Percentiles rank a stretch among this genome's conserved stretches.
Evolutionary conservation across 1,284 basidiomycete species (phyloP).

Genomic region (Irpex sp.): DNA sequence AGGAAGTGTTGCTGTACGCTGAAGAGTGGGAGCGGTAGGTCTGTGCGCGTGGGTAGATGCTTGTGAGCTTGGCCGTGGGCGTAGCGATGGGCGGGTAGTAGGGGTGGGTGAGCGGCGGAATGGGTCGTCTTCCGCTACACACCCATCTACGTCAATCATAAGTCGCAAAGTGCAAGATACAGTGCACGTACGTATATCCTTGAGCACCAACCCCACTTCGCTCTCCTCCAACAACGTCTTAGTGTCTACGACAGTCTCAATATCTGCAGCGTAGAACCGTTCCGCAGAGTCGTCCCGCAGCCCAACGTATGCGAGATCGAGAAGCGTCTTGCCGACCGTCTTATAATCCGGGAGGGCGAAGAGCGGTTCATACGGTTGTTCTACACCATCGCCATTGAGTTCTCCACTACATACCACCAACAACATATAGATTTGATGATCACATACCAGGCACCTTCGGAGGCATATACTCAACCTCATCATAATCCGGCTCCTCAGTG

Average conservation of each 20-base stretch:
- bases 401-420: neutral
- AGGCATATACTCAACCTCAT: constrained; percentile 76
- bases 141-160: no score
- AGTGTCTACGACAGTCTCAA: constrained; percentile 21
- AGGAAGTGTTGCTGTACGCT: no score
- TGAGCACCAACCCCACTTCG: constrained; percentile 19
- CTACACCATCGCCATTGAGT: constrained; percentile 4
- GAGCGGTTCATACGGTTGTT: constrained; percentile 28
- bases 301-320: constrained; percentile 20
- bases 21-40: no score
- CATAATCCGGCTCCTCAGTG: constrained; percentile 40
- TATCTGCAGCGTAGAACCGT: constrained; percentile 21
- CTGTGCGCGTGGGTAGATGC: no score
- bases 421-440: neutral
- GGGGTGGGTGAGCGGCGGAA: no score
- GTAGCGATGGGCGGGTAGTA: no score
- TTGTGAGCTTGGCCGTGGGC: no score
- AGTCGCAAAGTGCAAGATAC: no score
- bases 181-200: constrained; percentile 21
- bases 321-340: constrained; percentile 19
- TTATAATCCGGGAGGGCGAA: constrained; percentile 32
- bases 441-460: constrained; percentile 59
- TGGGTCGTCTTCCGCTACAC: no score
- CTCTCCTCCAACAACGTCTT: constrained; percentile 16
- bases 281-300: constrained; percentile 25